Conservation (phyloP, 208 protist genomes). For the Acanthamoeba lenticulata region DNA sequence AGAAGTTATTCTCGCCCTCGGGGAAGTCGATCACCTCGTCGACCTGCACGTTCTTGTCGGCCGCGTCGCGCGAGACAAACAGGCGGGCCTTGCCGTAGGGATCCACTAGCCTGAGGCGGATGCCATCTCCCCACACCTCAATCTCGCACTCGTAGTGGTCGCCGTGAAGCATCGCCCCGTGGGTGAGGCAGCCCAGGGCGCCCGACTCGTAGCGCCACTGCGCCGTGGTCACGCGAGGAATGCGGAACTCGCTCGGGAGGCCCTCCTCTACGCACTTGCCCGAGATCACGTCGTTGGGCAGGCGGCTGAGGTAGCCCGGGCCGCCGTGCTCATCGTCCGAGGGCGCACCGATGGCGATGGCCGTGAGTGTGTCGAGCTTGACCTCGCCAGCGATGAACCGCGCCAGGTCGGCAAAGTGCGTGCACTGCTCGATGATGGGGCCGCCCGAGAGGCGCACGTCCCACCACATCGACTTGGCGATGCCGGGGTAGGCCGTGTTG, state of each 20-base stretch:
- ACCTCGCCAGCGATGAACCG: slow-evolving; percentile 41
- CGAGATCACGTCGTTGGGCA: slow-evolving; percentile 23
- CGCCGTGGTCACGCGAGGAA: neutral
- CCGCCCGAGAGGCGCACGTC: neutral
- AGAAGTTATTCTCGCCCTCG: slow-evolving; percentile 30
- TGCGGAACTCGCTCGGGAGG: neutral
- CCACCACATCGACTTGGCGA: slow-evolving; percentile 39
- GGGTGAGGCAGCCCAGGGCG: neutral
- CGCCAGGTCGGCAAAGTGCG: slow-evolving; percentile 38
- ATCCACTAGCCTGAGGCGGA: neutral
- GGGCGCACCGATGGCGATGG: neutral
- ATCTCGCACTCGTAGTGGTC: slow-evolving; percentile 22
- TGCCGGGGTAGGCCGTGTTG: slow-evolving; percentile 14
- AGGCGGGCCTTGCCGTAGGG: neutral
- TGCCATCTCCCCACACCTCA: slow-evolving; percentile 51
- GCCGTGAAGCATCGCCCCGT: neutral
- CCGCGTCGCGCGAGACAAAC: neutral
- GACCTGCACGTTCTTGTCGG: neutral
- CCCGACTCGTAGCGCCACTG: neutral
- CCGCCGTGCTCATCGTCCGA: neutral
- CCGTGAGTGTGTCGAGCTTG: neutral
- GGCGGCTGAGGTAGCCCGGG: neutral
- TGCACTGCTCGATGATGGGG: slow-evolving; percentile 46
- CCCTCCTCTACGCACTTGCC: slow-evolving; percentile 28
- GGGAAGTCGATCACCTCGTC: neutral